These are phyloP conservation scores for Agroathelia rolfsii DNA, from an alignment of 1,284 basidiomycete genomes.

Conservation along the genomic window DNA sequence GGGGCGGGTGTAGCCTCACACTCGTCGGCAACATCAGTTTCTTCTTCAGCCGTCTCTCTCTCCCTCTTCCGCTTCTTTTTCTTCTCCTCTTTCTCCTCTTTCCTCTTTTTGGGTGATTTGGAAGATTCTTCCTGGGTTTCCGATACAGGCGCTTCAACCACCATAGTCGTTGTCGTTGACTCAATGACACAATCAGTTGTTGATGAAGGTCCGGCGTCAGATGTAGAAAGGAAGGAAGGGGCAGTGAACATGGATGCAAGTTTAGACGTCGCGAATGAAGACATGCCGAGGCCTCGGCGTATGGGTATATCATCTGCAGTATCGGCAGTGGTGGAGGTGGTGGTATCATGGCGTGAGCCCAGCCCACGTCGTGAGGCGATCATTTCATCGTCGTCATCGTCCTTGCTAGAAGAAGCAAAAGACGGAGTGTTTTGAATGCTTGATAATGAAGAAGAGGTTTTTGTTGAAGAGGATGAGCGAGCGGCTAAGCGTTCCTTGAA, in stretches of 20 bases:
- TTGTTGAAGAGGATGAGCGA: too few relatives aligned
- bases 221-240: background rate
- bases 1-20: constrained; percentile 1
- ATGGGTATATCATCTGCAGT: background rate
- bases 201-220: constrained; percentile 5
- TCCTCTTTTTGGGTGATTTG: constrained; percentile 10
- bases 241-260: too few relatives aligned
- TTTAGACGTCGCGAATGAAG: too few relatives aligned
- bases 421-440: too few relatives aligned
- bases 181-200: background rate
- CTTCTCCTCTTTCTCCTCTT: constrained; percentile 17
- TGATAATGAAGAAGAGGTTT: constrained; percentile 17
- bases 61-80: constrained; percentile 10
- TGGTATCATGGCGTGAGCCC: constrained; percentile 17
- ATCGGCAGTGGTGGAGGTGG: too few relatives aligned
- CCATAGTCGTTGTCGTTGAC: constrained; percentile 1
- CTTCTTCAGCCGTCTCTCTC: constrained; percentile 1
- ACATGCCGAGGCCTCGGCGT: constrained; percentile 9
- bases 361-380: constrained; percentile 27
- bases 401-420: constrained; percentile 2
- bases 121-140: constrained; percentile 3
- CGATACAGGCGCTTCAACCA: background rate
- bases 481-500: constrained; percentile 54
- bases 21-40: background rate
- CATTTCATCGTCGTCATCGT: constrained; percentile 10